Conservation (phyloP, 2,329 filamentous ascomycete genomes). For the Chaetomiaceae sp. region DNA sequence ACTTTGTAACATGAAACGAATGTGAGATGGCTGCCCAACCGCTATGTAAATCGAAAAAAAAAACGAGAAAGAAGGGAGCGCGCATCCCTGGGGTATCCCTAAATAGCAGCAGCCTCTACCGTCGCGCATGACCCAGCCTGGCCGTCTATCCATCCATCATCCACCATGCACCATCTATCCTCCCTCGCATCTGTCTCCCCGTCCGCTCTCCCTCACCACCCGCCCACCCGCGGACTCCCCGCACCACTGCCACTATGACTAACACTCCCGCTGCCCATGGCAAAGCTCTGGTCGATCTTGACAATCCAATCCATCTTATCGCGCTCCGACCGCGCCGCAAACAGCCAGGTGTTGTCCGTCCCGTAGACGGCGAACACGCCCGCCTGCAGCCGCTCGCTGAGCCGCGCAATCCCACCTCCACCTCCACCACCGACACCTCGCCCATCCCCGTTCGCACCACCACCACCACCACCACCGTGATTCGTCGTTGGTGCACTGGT, state of each 20-base stretch:
- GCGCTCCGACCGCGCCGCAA: conserved; percentile 78
- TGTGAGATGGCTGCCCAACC: background rate
- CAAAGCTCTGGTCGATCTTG: conserved; percentile 77
- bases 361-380: conserved; percentile 94
- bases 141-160: background rate
- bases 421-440: conserved; percentile 13
- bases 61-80: background rate
- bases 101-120: background rate
- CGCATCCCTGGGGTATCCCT: background rate
- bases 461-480: background rate
- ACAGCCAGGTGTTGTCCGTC: conserved; percentile 90
- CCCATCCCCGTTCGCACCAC: background rate
- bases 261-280: conserved; percentile 38
- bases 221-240: conserved; percentile 2
- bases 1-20: background rate
- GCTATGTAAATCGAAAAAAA: background rate
- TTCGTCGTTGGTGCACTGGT: background rate
- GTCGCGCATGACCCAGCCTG: background rate
- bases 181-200: background rate
- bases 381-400: conserved; percentile 54
- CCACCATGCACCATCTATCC: background rate
- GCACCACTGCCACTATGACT: conserved; percentile 22
- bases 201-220: background rate
- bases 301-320: conserved; percentile 98
- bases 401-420: conserved; percentile 37